Percentiles rank a stretch among this genome's conserved stretches.
phyloP scores from a whole-genome alignment of 805 yeast species.

The Metschnikowia sp. region DNA sequence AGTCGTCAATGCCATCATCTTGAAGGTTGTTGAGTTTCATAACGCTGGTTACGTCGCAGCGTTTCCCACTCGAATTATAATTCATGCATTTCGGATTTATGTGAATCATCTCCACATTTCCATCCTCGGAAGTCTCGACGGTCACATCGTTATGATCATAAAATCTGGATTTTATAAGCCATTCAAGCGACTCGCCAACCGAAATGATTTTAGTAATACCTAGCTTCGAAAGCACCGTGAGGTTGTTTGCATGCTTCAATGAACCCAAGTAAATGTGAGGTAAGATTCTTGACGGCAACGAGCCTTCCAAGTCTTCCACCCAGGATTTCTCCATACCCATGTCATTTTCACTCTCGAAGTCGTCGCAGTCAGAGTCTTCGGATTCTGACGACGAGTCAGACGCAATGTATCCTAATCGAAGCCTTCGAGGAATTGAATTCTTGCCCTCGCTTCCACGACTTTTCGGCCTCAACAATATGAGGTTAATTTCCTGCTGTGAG shows the following conservation, averaged over 20 bases:
- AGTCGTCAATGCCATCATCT: conserved; percentile 87
- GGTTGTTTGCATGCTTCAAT: conserved; percentile 72
- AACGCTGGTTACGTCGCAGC: conserved; percentile 39
- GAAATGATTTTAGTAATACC: conserved; percentile 75
- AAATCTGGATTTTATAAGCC: conserved; percentile 47
- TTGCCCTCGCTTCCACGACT: background rate
- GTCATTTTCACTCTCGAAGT: background rate
- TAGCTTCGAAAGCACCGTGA: conserved; percentile 56
- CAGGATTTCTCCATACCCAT: conserved; percentile 20
- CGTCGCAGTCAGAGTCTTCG: conserved; percentile 15
- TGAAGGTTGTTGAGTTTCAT: conserved; percentile 70
- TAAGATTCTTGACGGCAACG: conserved; percentile 79
- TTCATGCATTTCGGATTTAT: conserved; percentile 13
- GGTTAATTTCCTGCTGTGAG: conserved; percentile 31
- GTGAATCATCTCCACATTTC: conserved; percentile 30
- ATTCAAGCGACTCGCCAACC: conserved; percentile 76
- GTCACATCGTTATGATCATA: conserved; percentile 22
- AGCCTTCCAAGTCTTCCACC: conserved; percentile 51
- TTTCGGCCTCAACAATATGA: conserved; percentile 26
- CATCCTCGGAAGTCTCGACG: conserved; percentile 23
- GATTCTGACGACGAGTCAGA: conserved; percentile 21
- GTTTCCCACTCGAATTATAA: background rate
- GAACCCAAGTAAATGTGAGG: conserved; percentile 87
- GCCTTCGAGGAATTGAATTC: conserved; percentile 9
- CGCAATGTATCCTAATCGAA: conserved; percentile 29